Conservation (phyloP, 1,284 basidiomycete genomes). For the Ganoderma sp. region DNA sequence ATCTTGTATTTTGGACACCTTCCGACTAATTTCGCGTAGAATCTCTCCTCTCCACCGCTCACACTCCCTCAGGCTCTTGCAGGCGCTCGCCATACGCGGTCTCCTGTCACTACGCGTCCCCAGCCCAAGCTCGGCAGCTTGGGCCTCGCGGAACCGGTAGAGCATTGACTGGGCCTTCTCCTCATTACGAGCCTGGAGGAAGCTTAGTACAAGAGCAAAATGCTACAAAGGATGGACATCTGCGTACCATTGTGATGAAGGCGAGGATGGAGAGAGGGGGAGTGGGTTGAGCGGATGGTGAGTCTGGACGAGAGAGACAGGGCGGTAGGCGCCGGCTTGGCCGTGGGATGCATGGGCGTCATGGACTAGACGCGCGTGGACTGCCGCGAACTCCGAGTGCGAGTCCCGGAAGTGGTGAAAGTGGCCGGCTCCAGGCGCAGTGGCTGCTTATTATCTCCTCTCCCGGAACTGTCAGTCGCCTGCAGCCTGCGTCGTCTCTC, state of each 20-base stretch:
- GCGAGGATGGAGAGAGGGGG: neutral
- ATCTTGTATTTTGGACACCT: slow-evolving; percentile 98
- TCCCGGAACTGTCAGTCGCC: neutral
- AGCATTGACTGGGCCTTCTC: slow-evolving; percentile 99
- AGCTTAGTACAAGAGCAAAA: neutral
- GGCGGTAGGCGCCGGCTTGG: neutral
- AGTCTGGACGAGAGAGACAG: neutral
- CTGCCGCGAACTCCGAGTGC: too few relatives aligned
- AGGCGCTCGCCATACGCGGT: slow-evolving; percentile 89
- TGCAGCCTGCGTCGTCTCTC: neutral
- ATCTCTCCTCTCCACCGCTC: slow-evolving; percentile 97
- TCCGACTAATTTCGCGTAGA: slow-evolving; percentile 90
- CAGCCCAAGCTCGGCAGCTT: slow-evolving; percentile 93
- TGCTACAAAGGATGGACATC: too few relatives aligned
- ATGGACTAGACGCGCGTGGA: neutral
- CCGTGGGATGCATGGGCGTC: too few relatives aligned
- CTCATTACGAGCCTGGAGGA: slow-evolving; percentile 86
- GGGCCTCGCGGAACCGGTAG: slow-evolving; percentile 97
- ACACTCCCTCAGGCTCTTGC: slow-evolving; percentile 90
- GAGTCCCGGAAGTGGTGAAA: neutral
- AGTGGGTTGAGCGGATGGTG: neutral
- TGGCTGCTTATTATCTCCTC: neutral
- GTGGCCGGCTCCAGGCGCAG: neutral
- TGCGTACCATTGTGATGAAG: slow-evolving; percentile 2
- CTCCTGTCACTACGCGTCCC: slow-evolving; percentile 81